These are phyloP conservation scores for Candida succiphila DNA, from an alignment of 805 yeast genomes.

Conservation along the genomic window DNA sequence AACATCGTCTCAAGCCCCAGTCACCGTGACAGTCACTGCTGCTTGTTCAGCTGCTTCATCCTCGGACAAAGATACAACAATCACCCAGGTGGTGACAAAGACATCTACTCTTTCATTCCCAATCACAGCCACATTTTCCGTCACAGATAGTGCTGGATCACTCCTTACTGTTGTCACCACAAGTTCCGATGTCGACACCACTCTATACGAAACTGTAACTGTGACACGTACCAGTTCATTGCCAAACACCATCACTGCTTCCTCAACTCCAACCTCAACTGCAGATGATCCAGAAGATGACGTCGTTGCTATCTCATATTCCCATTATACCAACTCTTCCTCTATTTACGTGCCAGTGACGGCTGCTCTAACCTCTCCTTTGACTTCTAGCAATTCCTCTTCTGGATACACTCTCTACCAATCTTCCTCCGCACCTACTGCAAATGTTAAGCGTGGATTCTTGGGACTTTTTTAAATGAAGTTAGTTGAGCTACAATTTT, in stretches of 20 bases:
- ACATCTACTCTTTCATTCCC: conserved; percentile 19
- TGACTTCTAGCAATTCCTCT: not conserved
- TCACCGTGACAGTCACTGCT: conserved; percentile 13
- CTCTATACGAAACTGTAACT: conserved; percentile 7
- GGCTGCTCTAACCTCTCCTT: not conserved
- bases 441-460: conserved; percentile 2
- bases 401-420: not conserved
- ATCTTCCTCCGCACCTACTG: not conserved
- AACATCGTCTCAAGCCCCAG: conserved; percentile 16
- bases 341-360: not conserved
- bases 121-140: conserved; percentile 20
- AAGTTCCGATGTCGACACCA: conserved; percentile 18
- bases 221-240: conserved; percentile 3
- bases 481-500: no score
- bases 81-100: conserved; percentile 10
- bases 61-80: conserved; percentile 6
- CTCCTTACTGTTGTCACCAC: conserved; percentile 18
- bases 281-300: conserved; percentile 1
- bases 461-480: conserved; percentile 2
- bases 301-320: not conserved
- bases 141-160: conserved; percentile 20
- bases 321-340: conserved; percentile 4
- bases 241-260: no score
- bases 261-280: conserved; percentile 5
- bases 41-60: conserved; percentile 4